A percentile compares a stretch with the other conserved stretches of the same genome.
Evolutionary conservation across 2,329 filamentous ascomycete species (phyloP).

Genomic region (Ophiocordyceps camponoti-floridani): DNA sequence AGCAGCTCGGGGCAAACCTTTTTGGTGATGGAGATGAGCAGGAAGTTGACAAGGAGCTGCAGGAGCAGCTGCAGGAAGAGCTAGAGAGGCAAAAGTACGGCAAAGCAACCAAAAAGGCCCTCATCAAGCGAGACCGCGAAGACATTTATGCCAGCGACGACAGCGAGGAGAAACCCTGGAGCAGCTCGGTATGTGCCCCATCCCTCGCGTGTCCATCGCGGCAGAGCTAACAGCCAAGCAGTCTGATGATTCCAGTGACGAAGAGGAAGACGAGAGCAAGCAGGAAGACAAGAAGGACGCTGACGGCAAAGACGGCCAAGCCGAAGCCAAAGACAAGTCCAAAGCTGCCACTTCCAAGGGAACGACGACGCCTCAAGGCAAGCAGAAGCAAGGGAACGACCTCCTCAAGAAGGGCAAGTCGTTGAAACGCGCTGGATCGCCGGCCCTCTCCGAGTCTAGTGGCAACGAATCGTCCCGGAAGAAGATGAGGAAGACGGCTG

Average conservation of each 20-base stretch:
- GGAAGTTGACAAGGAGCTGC: slow-evolving; percentile 56
- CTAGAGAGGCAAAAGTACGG: slow-evolving; percentile 52
- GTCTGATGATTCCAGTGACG: slow-evolving; percentile 27
- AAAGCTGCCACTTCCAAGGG: slow-evolving; percentile 50
- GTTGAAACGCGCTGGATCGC: slow-evolving; percentile 73
- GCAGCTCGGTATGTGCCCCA: slow-evolving; percentile 14
- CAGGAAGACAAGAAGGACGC: slow-evolving; percentile 46
- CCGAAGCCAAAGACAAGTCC: slow-evolving; percentile 28
- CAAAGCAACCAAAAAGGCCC: slow-evolving; percentile 61
- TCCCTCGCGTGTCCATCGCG: not conserved
- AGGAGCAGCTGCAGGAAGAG: slow-evolving; percentile 50
- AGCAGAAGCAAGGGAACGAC: slow-evolving; percentile 22
- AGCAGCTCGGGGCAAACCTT: slow-evolving; percentile 74
- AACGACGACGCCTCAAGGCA: slow-evolving; percentile 35
- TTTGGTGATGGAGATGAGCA: slow-evolving; percentile 55
- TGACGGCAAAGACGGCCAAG: slow-evolving; percentile 37
- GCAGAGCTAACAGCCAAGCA: slow-evolving; percentile 9
- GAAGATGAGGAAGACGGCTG: slow-evolving; percentile 47
- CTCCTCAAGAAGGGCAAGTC: slow-evolving; percentile 34
- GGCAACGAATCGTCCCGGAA: slow-evolving; percentile 79
- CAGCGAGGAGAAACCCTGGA: slow-evolving; percentile 24
- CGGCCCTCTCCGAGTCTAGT: slow-evolving; percentile 76
- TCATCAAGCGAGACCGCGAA: slow-evolving; percentile 74
- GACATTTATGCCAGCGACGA: slow-evolving; percentile 65
- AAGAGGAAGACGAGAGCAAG: slow-evolving; percentile 23